Percentiles rank a stretch among this genome's conserved stretches.
phyloP scores from a whole-genome alignment of 1,284 basidiomycete species.

The Ustilago loliicola region DNA sequence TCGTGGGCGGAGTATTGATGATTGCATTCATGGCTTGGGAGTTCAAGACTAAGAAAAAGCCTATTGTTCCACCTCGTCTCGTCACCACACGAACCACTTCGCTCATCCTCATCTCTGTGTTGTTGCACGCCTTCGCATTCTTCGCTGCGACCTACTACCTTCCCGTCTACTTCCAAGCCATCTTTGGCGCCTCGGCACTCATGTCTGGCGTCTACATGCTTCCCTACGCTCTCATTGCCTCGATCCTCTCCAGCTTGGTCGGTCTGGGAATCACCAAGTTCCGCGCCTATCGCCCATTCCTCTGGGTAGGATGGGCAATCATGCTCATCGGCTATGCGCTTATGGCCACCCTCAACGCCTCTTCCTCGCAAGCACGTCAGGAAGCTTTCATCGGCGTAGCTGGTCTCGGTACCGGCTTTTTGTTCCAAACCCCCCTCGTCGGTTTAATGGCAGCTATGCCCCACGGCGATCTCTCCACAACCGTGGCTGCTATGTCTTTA shows the following conservation, averaged over 20 bases:
- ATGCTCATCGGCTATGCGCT: constrained; percentile 54
- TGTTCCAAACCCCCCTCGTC: constrained; percentile 65
- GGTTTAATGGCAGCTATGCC: constrained; percentile 63
- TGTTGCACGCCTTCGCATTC: constrained; percentile 80
- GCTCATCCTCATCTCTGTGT: constrained; percentile 76
- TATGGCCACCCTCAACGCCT: constrained; percentile 54
- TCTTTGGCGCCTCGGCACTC: constrained; percentile 81
- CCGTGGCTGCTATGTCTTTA: constrained; percentile 51
- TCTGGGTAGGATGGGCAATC: constrained; percentile 73
- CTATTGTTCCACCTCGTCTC: constrained; percentile 83
- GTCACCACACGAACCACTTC: constrained; percentile 84
- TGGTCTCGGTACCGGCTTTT: constrained; percentile 58
- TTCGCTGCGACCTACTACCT: constrained; percentile 72
- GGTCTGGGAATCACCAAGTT: constrained; percentile 77
- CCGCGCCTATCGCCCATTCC: constrained; percentile 77
- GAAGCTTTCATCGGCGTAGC: constrained; percentile 56
- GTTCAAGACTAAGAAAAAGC: constrained; percentile 77
- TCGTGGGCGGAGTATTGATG: constrained; percentile 78
- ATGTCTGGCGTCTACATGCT: constrained; percentile 81
- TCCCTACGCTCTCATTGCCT: constrained; percentile 78
- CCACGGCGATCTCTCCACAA: constrained; percentile 52
- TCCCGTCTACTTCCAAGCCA: constrained; percentile 80
- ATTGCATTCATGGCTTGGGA: constrained; percentile 78
- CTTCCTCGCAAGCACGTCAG: constrained; percentile 35
- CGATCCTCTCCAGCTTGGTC: constrained; percentile 75